These are phyloP conservation scores for Posidonia australis DNA, from an alignment of 106 monocot species.

Conservation along the genomic window DNA sequence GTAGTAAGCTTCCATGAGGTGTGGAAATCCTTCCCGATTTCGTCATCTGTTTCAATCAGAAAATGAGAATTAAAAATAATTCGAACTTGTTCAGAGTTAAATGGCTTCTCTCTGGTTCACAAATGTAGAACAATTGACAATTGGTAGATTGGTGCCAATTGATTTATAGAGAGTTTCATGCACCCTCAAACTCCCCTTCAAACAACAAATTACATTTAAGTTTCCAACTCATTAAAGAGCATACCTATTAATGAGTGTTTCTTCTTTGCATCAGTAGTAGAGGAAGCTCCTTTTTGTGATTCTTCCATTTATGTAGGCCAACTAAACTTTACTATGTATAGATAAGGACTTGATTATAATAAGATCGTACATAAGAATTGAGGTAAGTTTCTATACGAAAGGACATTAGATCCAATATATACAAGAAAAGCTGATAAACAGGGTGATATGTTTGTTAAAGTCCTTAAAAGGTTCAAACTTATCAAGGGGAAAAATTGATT, in stretches of 20 bases:
- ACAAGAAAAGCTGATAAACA: too few species aligned
- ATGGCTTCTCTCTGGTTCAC: neutral
- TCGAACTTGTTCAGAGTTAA: neutral
- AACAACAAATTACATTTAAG: neutral
- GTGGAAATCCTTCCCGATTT: slow-evolving; percentile 74
- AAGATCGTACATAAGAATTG: neutral
- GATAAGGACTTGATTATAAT: neutral
- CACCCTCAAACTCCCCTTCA: neutral
- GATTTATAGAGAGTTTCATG: neutral
- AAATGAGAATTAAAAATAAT: neutral
- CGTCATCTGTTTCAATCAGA: slow-evolving; percentile 44
- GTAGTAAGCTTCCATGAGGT: slow-evolving; percentile 54
- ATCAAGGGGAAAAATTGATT: too few species aligned
- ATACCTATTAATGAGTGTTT: slow-evolving; percentile 29
- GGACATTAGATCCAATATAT: too few species aligned
- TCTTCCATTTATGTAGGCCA: slow-evolving; percentile 39
- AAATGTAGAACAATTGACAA: neutral
- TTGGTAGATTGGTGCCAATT: neutral
- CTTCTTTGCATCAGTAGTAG: slow-evolving; percentile 24
- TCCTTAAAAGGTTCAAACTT: too few species aligned
- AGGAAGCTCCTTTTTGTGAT: slow-evolving; percentile 18
- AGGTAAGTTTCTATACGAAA: neutral
- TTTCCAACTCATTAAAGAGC: neutral
- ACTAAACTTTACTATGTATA: too few species aligned
- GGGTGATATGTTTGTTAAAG: too few species aligned